phyloP scores from a whole-genome alignment of 768 basidiomycete species.

The Leccinum variicolor region DNA sequence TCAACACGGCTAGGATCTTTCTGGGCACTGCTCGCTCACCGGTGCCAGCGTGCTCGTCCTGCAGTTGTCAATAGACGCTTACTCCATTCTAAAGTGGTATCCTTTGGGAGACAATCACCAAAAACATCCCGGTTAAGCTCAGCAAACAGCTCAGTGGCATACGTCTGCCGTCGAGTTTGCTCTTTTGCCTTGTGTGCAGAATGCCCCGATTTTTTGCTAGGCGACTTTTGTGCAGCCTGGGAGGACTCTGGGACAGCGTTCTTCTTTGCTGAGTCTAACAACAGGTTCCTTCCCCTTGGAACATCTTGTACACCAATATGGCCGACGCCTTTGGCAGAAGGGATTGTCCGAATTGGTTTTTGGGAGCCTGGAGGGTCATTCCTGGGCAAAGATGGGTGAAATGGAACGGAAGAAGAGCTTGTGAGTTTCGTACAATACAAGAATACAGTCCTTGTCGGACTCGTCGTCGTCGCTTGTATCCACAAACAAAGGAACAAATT shows the following conservation, averaged over 20 bases:
- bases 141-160: conserved; percentile 57
- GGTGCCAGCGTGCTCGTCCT: conserved; percentile 63
- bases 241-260: not conserved
- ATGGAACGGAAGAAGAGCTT: not conserved
- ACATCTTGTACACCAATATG: conserved; percentile 4
- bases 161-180: conserved; percentile 42
- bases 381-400: conserved; percentile 17
- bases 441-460: conserved; percentile 36
- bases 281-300: not conserved
- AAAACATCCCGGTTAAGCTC: conserved; percentile 62
- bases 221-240: conserved; percentile 7
- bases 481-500: conserved; percentile 22
- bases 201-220: conserved; percentile 23
- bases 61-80: conserved; percentile 65
- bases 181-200: conserved; percentile 38
- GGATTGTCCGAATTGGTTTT: conserved; percentile 38
- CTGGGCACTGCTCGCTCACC: conserved; percentile 34
- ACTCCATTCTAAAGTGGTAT: conserved; percentile 64
- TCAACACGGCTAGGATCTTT: not conserved
- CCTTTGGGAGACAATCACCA: conserved; percentile 45
- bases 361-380: conserved; percentile 50
- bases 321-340: conserved; percentile 1
- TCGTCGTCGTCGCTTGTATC: conserved; percentile 32
- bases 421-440: conserved; percentile 33
- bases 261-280: conserved; percentile 14